A percentile compares a stretch with the other conserved stretches of the same genome.
Evolutionary conservation across 768 basidiomycete genomes (phyloP).

Genomic region (Punctularia strigosozonata): DNA sequence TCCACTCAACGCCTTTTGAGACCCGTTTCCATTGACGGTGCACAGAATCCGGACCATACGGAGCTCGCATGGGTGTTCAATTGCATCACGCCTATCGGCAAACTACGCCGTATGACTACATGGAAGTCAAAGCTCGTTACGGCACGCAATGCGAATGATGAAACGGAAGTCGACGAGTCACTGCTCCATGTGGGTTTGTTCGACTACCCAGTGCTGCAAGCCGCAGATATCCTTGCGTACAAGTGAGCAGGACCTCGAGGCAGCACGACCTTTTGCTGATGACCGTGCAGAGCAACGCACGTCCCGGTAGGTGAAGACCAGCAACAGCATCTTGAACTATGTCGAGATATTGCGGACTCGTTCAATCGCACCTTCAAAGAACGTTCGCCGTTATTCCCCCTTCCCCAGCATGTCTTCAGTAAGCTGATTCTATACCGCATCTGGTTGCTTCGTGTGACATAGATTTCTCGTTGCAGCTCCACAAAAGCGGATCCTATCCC

Average conservation of each 20-base stretch:
- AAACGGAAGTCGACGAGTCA: slow-evolving; percentile 73
- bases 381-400: slow-evolving; percentile 42
- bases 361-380: slow-evolving; percentile 65
- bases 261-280: not conserved
- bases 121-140: slow-evolving; percentile 88
- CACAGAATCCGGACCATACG: slow-evolving; percentile 69
- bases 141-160: slow-evolving; percentile 59
- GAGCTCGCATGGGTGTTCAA: slow-evolving; percentile 87
- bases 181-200: slow-evolving; percentile 77
- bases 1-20: not conserved
- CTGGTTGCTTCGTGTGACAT: not conserved
- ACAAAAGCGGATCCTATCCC: slow-evolving; percentile 73
- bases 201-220: slow-evolving; percentile 89
- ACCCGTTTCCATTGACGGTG: not conserved
- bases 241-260: slow-evolving; percentile 31
- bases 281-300: slow-evolving; percentile 58
- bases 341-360: slow-evolving; percentile 67
- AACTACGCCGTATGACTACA: slow-evolving; percentile 83
- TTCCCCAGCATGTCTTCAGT: slow-evolving; percentile 71
- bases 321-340: slow-evolving; percentile 85
- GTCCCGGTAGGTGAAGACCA: slow-evolving; percentile 97
- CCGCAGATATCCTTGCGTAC: slow-evolving; percentile 85
- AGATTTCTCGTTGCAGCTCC: slow-evolving; percentile 36
- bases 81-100: slow-evolving; percentile 75
- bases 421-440: slow-evolving; percentile 23